phyloP scores from a whole-genome alignment of 768 basidiomycete genomes.

The Rhodotorula babjevae region DNA sequence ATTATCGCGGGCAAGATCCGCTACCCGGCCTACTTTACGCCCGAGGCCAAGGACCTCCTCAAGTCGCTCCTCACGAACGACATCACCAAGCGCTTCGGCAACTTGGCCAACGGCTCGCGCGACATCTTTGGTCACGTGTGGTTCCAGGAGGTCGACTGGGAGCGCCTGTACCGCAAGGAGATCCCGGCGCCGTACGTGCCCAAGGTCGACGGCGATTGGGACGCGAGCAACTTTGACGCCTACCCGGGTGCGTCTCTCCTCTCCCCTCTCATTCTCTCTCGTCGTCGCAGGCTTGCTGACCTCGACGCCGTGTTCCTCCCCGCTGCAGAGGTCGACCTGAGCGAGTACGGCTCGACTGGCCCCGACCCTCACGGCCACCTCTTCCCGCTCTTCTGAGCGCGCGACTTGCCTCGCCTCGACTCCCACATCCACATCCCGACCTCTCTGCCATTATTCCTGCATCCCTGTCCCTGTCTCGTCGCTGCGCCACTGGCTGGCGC shows the following conservation, averaged over 20 bases:
- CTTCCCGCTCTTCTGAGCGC: conserved; percentile 28
- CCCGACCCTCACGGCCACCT: conserved; percentile 43
- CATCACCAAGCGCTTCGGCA: conserved; percentile 84
- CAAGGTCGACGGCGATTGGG: conserved; percentile 83
- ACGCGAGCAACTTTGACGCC: conserved; percentile 64
- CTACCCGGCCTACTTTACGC: conserved; percentile 86
- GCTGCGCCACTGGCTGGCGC: not conserved
- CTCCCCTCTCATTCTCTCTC: not conserved
- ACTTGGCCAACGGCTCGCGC: conserved; percentile 85
- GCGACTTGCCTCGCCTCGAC: not conserved
- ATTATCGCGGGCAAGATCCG: conserved; percentile 83
- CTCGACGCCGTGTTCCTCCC: too few species aligned
- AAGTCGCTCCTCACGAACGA: conserved; percentile 85
- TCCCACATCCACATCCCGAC: not conserved
- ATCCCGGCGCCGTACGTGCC: conserved; percentile 95
- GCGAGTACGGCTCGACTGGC: conserved; percentile 40
- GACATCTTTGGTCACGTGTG: conserved; percentile 89
- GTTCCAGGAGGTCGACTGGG: conserved; percentile 94
- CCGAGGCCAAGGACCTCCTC: conserved; percentile 81
- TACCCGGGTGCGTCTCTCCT: conserved; percentile 20
- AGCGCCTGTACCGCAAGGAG: conserved; percentile 63
- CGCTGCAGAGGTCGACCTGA: conserved; percentile 36
- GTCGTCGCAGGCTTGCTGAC: not conserved
- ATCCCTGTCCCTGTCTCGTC: not conserved
- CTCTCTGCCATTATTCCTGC: not conserved